Evolutionary conservation across 2,329 filamentous ascomycete species (phyloP).

Genomic region (Fusarium equiseti): DNA sequence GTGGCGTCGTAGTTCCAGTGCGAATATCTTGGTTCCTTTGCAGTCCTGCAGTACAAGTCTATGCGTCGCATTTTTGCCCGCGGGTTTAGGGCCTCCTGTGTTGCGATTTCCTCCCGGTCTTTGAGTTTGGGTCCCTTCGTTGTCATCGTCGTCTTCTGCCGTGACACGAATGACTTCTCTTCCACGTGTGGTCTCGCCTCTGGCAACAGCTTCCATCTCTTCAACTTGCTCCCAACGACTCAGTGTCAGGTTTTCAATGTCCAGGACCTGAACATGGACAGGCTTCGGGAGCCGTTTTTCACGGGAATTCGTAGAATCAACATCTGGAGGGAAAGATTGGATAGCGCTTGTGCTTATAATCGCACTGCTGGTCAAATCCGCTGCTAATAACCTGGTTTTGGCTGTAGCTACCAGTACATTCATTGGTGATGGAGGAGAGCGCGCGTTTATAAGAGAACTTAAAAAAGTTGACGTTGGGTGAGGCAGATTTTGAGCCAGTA

Average conservation of each 20-base stretch:
- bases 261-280: conserved; percentile 83
- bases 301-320: conserved; percentile 64
- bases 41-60: conserved; percentile 87
- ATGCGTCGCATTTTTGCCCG: conserved; percentile 71
- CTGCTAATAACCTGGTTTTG: conserved; percentile 81
- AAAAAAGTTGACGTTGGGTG: conserved; percentile 70
- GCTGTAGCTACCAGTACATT: conserved; percentile 82
- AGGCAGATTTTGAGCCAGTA: conserved; percentile 67
- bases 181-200: conserved; percentile 80
- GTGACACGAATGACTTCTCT: conserved; percentile 82
- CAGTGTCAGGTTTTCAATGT: conserved; percentile 83
- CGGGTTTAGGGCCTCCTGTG: conserved; percentile 34
- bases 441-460: conserved; percentile 68
- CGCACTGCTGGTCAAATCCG: conserved; percentile 73
- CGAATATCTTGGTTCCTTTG: conserved; percentile 75
- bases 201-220: conserved; percentile 77
- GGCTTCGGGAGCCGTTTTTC: conserved; percentile 70
- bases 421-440: conserved; percentile 70
- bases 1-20: conserved; percentile 76
- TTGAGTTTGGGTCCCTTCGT: conserved; percentile 50
- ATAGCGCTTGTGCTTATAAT: conserved; percentile 59
- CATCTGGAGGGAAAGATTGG: conserved; percentile 64
- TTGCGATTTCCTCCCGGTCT: conserved; percentile 12
- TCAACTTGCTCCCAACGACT: conserved; percentile 91
- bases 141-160: conserved; percentile 57